These are phyloP conservation scores for Trichophyton verrucosum DNA, from an alignment of 2,329 filamentous ascomycete genomes.

Conservation along the genomic window DNA sequence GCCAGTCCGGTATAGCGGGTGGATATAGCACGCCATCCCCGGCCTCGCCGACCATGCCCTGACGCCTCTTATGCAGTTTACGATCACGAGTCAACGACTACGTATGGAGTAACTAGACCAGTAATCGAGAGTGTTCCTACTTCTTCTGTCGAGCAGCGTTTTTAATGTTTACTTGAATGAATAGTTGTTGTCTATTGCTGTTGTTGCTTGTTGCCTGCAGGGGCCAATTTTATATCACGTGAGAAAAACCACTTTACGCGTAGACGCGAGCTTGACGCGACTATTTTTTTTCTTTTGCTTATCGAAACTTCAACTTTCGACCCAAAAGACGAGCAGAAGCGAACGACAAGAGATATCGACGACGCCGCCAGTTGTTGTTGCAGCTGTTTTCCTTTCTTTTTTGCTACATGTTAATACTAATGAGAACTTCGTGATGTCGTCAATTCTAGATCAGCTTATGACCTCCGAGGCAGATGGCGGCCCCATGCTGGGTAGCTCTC, in stretches of 20 bases:
- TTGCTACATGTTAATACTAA: background rate
- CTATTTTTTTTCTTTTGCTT: background rate
- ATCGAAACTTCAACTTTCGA: background rate
- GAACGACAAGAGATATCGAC: background rate
- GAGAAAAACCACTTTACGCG: conserved; percentile 1
- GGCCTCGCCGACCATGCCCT: background rate
- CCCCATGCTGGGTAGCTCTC: conserved; percentile 1
- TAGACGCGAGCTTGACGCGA: background rate
- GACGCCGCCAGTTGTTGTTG: background rate
- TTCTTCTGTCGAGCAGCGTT: background rate
- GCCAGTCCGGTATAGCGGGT: conserved; percentile 16
- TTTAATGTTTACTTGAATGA: background rate
- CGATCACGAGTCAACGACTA: background rate
- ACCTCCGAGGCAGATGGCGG: conserved; percentile 5
- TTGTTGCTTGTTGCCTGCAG: no score
- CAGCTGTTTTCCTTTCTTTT: background rate
- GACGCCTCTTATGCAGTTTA: background rate
- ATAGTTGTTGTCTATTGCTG: no score
- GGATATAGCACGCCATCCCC: conserved; percentile 5
- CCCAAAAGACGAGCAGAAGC: background rate
- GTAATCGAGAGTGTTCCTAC: background rate
- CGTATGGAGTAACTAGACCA: background rate
- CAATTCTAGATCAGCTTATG: conserved; percentile 11
- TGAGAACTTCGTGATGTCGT: conserved; percentile 8
- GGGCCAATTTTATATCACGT: background rate